Conservation (phyloP, 176 grass and related monocot genomes). For the Metroxylon sagu region DNA sequence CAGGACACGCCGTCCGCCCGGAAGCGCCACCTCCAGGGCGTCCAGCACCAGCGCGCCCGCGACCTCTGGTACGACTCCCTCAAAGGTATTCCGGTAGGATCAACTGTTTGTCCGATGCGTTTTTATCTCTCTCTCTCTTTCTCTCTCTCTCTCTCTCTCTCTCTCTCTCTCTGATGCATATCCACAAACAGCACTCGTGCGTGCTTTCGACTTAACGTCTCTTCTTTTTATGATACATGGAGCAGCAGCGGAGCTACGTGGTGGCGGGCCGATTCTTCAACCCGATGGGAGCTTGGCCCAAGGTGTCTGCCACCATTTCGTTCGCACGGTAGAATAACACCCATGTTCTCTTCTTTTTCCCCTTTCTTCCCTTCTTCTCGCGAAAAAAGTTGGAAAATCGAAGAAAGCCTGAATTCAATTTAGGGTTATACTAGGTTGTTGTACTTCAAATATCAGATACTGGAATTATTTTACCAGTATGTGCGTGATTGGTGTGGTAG, state of each 20-base stretch:
- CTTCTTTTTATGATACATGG: not conserved
- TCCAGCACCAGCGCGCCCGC: conserved; percentile 55
- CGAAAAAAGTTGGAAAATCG: too few relatives aligned
- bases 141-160: not conserved
- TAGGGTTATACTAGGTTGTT: too few relatives aligned
- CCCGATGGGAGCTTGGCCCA: conserved; percentile 34
- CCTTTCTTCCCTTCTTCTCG: not conserved
- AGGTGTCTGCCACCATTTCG: conserved; percentile 74
- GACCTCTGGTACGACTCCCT: conserved; percentile 69
- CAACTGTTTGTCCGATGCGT: not conserved
- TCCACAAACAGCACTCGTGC: conserved; percentile 22
- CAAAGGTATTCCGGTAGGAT: conserved; percentile 20
- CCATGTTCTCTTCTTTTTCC: not conserved
- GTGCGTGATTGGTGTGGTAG: conserved; percentile 20
- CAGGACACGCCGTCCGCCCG: conserved; percentile 70
- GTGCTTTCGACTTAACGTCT: too few relatives aligned
- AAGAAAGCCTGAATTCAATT: too few relatives aligned
- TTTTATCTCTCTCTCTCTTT: not conserved
- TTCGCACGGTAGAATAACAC: conserved; percentile 36
- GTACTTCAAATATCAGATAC: too few relatives aligned
- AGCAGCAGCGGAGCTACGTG: conserved; percentile 28
- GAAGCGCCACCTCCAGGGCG: conserved; percentile 67
- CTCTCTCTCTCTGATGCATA: conserved; percentile 16
- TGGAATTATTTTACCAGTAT: too few relatives aligned
- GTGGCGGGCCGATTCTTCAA: conserved; percentile 22